Evolutionary conservation across 768 basidiomycete genomes (phyloP).

Genomic region (Collybia nuda): DNA sequence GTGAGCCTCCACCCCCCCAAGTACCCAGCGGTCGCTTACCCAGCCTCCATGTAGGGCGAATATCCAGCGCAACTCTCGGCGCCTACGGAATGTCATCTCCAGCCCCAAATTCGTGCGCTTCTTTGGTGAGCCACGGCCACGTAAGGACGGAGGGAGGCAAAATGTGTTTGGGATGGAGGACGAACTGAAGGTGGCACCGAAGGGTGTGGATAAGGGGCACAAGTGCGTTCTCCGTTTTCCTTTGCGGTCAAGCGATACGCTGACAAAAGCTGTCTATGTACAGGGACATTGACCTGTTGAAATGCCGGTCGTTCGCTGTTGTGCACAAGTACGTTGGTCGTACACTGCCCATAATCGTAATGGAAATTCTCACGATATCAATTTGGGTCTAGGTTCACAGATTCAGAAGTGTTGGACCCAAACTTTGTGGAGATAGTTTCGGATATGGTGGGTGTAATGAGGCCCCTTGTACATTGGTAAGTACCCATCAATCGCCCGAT

Average conservation of each 20-base stretch:
- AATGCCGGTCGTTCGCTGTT: conserved; percentile 78
- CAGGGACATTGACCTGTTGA: conserved; percentile 91
- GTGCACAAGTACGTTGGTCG: conserved; percentile 45
- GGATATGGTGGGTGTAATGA: conserved; percentile 51
- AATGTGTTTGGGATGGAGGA: conserved; percentile 89
- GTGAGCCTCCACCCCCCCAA: conserved; percentile 27
- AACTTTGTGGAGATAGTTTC: conserved; percentile 67
- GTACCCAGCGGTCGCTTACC: not conserved
- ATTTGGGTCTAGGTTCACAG: conserved; percentile 55
- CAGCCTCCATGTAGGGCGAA: conserved; percentile 51
- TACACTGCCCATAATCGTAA: conserved; percentile 18
- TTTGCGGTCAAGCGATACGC: not conserved
- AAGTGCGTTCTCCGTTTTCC: conserved; percentile 38
- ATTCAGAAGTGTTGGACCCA: conserved; percentile 66
- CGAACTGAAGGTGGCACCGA: conserved; percentile 88
- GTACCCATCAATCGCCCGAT: conserved; percentile 14
- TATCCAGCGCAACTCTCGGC: conserved; percentile 57
- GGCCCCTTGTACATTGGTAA: conserved; percentile 81
- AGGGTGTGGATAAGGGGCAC: conserved; percentile 84
- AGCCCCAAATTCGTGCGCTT: conserved; percentile 67
- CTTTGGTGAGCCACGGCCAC: conserved; percentile 71
- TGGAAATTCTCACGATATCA: not conserved
- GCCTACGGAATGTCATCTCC: conserved; percentile 67
- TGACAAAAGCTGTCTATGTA: not conserved
- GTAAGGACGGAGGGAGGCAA: conserved; percentile 59